Conservation (phyloP, 805 yeast species). For the Candida quercuum region DNA sequence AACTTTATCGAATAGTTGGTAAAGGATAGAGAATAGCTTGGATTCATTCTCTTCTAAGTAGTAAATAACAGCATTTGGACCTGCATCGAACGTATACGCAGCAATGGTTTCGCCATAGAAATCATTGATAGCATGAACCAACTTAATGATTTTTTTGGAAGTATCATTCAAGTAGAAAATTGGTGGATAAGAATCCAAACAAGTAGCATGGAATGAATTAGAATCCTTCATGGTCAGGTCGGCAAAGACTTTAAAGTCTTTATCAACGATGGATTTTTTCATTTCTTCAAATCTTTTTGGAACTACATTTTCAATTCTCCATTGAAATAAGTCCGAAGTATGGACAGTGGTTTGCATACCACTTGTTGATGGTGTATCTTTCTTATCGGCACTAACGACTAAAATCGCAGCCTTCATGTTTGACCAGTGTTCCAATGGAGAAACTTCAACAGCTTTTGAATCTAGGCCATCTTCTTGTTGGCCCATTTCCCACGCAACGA, state of each 20-base stretch:
- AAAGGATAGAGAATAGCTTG: conserved; percentile 65
- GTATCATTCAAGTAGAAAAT: conserved; percentile 92
- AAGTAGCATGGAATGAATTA: conserved; percentile 96
- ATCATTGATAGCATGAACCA: conserved; percentile 74
- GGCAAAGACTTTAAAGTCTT: conserved; percentile 77
- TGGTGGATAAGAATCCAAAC: conserved; percentile 93
- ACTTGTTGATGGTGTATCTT: conserved; percentile 89
- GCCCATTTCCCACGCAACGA: conserved; percentile 99
- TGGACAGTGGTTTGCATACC: conserved; percentile 96
- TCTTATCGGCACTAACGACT: conserved; percentile 89
- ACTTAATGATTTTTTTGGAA: conserved; percentile 73
- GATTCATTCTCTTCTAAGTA: conserved; percentile 72
- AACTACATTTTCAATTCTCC: conserved; percentile 76
- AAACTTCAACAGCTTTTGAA: conserved; percentile 90
- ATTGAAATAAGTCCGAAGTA: conserved; percentile 80
- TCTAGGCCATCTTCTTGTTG: conserved; percentile 68
- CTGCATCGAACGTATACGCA: conserved; percentile 98
- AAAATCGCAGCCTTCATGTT: conserved; percentile 85
- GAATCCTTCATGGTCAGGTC: conserved; percentile 94
- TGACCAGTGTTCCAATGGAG: conserved; percentile 86
- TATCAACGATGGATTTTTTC: conserved; percentile 69
- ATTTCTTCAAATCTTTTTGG: conserved; percentile 81
- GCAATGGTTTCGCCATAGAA: conserved; percentile 55
- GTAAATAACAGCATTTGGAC: conserved; percentile 97
- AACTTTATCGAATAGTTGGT: conserved; percentile 51